Evolutionary conservation across 2,329 filamentous ascomycete genomes (phyloP), one percentile per base, ranked within the genome.

Genomic region (Scedosporium apiospermum): DNA sequence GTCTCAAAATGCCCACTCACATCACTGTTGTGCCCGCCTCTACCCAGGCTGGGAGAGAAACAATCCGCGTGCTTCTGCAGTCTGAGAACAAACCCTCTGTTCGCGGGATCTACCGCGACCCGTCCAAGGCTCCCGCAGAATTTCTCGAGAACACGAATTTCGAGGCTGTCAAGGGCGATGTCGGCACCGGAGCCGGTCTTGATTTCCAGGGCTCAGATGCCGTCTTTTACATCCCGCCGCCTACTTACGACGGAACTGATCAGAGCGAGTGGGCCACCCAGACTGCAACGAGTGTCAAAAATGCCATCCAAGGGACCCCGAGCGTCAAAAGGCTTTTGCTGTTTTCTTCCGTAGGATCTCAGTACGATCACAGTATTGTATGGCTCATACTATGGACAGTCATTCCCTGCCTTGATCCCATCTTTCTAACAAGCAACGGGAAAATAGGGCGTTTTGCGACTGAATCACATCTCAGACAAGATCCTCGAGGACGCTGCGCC

Each of bases 201-300:
- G 66, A 73, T 46, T 74, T 75, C 51, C 59, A 63, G 6, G 62
- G 60, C 10, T 71, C 71, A 2, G 67, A 72, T 30, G 71, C 68
- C 4, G 68, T 75, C 18, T 68, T 75, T 57, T 75, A 74, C 46
- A 64, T 73, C 41, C 72, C 73, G 1, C 73, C 73, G 0, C 71
- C 61, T 2, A 68, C 63, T 9, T 68, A 65, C 10, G 68, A 71
- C 49, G 69, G 67, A 5, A 61, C 64, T 6, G 67, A 71, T 23
- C 46, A 66, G 16, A 65, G 64, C 21, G 65, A 71, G 18, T 69
- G 67, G 59, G 71, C 69, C 3, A 66, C 64, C 1, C 41, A 63
- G 7, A 55, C 71, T 2, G 70, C 71, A 0, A 65, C 46, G 0
- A 68, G 71, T 10, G 58, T 74, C 34, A 66, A 67, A 34, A 60